Conservation (phyloP, 352 stramenopile genomes). For the Phytopythium aichiense region DNA sequence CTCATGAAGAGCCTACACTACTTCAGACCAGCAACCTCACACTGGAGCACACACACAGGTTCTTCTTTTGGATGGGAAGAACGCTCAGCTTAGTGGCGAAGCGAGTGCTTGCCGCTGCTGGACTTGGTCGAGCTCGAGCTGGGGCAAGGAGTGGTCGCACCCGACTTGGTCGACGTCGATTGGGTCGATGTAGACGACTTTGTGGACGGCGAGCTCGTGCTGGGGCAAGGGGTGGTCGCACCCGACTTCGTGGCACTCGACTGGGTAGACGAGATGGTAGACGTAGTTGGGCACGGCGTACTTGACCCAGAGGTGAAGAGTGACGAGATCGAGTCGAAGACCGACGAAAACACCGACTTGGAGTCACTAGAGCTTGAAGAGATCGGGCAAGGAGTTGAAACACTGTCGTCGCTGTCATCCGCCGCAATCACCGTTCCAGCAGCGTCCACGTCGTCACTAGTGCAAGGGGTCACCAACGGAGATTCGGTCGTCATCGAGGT, state of each 20-base stretch:
- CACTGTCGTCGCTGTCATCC: neutral
- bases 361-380: neutral
- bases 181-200: neutral
- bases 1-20: too few relatives aligned
- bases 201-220: neutral
- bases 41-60: neutral
- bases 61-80: neutral
- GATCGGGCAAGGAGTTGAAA: neutral
- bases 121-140: neutral
- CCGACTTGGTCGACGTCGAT: neutral
- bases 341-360: neutral
- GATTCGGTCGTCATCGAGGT: neutral
- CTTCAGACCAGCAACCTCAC: too few relatives aligned
- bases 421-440: neutral
- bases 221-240: neutral
- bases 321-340: neutral
- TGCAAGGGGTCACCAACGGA: neutral
- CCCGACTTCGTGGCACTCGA: neutral
- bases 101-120: neutral
- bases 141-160: neutral
- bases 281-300: neutral
- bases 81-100: neutral
- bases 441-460: neutral
- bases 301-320: neutral
- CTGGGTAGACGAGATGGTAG: neutral